These are phyloP conservation scores for Cyberlindnera subsufficiens DNA, from an alignment of 805 yeast genomes.

Conservation along the genomic window DNA sequence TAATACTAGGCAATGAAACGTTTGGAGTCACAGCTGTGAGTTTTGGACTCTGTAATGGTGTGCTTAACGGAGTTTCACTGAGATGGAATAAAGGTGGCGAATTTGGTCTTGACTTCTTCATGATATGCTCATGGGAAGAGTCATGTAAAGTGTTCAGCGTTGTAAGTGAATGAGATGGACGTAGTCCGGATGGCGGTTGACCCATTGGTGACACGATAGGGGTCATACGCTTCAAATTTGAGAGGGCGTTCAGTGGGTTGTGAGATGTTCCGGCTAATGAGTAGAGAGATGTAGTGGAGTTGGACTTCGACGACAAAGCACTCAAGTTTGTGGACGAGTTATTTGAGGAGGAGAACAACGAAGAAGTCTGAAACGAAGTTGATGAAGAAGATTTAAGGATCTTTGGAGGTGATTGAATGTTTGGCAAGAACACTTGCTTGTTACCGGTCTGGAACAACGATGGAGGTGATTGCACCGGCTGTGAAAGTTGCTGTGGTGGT, in stretches of 20 bases:
- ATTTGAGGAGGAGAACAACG: slow-evolving; percentile 19
- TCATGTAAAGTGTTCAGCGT: slow-evolving; percentile 16
- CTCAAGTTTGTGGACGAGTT: slow-evolving; percentile 22
- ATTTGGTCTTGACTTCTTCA: slow-evolving; percentile 42
- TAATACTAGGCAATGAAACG: slow-evolving; percentile 21
- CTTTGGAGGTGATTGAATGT: slow-evolving; percentile 25
- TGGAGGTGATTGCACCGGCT: slow-evolving; percentile 8
- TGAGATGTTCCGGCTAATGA: slow-evolving; percentile 11
- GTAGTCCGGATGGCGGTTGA: slow-evolving; percentile 10
- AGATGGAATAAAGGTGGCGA: slow-evolving; percentile 35
- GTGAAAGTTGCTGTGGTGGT: slow-evolving; percentile 9
- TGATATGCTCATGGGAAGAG: slow-evolving; percentile 23
- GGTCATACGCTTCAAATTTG: slow-evolving; percentile 31
- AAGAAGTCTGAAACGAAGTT: slow-evolving; percentile 19
- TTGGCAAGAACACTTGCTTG: slow-evolving; percentile 21
- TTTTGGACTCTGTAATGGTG: slow-evolving; percentile 45
- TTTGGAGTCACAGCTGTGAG: slow-evolving; percentile 18
- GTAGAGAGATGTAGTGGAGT: slow-evolving; percentile 21
- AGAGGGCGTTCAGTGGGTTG: slow-evolving; percentile 18
- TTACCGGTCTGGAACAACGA: slow-evolving; percentile 13
- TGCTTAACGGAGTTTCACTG: slow-evolving; percentile 42
- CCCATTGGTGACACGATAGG: slow-evolving; percentile 26
- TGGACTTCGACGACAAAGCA: slow-evolving; percentile 23
- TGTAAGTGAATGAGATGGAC: slow-evolving; percentile 23
- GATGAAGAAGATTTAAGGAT: slow-evolving; percentile 21